Conservation (phyloP, 2,329 filamentous ascomycete genomes). For the Aspergillus aculeatinus region DNA sequence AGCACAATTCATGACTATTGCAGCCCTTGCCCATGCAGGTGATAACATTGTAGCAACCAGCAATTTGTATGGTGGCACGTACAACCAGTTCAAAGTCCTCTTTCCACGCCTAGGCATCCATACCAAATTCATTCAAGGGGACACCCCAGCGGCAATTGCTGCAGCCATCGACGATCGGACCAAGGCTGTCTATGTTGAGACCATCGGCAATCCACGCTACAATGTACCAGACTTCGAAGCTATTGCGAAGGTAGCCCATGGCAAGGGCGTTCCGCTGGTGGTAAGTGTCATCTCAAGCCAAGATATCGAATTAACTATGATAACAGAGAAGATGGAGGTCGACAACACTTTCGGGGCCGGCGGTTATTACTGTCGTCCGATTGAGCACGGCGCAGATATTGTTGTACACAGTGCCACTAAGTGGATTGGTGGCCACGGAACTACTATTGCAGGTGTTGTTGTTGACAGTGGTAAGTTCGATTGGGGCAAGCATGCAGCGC, state of each 20-base stretch:
- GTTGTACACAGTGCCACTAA: constrained; percentile 94
- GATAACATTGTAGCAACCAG: constrained; percentile 92
- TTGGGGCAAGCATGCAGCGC: constrained; percentile 78
- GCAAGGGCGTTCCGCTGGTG: constrained; percentile 65
- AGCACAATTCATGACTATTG: constrained; percentile 87
- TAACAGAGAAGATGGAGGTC: constrained; percentile 53
- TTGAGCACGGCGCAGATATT: constrained; percentile 89
- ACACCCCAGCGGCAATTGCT: constrained; percentile 74
- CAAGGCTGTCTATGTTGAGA: constrained; percentile 89
- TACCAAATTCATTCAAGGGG: constrained; percentile 83
- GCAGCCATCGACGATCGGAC: constrained; percentile 87
- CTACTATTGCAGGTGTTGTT: constrained; percentile 82
- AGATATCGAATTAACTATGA: neutral
- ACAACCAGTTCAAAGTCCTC: constrained; percentile 95
- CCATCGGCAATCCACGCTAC: constrained; percentile 89
- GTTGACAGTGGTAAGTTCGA: constrained; percentile 90
- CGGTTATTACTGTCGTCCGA: constrained; percentile 81
- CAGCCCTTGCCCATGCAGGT: constrained; percentile 77
- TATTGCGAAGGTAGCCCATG: constrained; percentile 76
- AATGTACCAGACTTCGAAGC: constrained; percentile 89
- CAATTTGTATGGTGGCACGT: constrained; percentile 91
- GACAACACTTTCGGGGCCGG: constrained; percentile 96
- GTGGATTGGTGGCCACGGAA: constrained; percentile 95
- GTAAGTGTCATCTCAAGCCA: constrained; percentile 34
- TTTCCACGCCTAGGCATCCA: constrained; percentile 81